Evolutionary conservation across 2,329 filamentous ascomycete species (phyloP), one percentile per base, ranked within the genome.

Genomic region (Alternaria novae-zelandiae): DNA sequence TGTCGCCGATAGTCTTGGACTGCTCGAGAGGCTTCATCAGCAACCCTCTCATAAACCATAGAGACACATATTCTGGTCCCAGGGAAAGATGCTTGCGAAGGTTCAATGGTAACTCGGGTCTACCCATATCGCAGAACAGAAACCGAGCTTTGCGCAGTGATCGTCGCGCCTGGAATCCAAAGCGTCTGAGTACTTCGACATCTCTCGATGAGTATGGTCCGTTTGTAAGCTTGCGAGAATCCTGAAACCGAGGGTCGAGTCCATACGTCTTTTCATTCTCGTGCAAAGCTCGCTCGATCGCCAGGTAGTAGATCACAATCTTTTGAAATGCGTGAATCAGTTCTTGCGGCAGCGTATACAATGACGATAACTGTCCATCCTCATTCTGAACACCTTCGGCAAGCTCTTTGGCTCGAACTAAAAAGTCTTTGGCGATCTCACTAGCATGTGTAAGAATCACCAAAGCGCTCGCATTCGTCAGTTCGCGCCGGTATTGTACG

Each of bases 11-110:
- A 3, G 74, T 71, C 68, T 74, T 70, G 51, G 59, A 66, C 17
- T 67, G 64, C 9, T 76, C 68, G 1, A 77, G 55, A 20, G 77
- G 77, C 47, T 75, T 73, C 3, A 77, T 69, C 8, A 77, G 56
- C 15, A 79, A 45, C 12, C 73, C 64, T 23, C 77, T 68, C 57
- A 77, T 77, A 15, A 78, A 57, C 76, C 75, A 78, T 13, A 69
- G 63, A 26, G 73, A 74, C 1, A 75, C 41, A 50, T 75, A 79
- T 44, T 77, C 69, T 21, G 77, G 59, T 7, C 74, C 70, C 3
- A 76, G 57, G 13, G 71, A 74, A 9, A 77, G 54, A 21, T 72
- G 64, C 41, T 69, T 63, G 10, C 57, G 59, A 4, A 63, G 1
- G 7, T 74, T 61, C 3, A 65, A 23, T 6, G 65, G 63, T 7